Conservation (phyloP, 352 stramenopile species). For the Phytophthora sojae region DNA sequence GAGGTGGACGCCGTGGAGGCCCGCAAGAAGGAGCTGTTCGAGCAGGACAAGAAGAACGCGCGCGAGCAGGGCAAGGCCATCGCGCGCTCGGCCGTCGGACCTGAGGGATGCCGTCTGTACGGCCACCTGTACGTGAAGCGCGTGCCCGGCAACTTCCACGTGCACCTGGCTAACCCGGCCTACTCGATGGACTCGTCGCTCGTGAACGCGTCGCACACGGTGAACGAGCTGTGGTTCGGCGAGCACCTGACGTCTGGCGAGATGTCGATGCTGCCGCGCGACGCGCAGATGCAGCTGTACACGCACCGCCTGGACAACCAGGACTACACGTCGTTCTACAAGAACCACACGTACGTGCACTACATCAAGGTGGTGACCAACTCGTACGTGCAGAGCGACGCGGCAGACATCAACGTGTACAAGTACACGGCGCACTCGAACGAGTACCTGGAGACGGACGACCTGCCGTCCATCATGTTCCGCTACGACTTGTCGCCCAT, state of each 20-base stretch:
- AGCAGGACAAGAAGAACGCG: constrained; percentile 92
- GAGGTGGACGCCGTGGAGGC: constrained; percentile 76
- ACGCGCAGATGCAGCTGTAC: constrained; percentile 91
- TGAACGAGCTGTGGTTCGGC: constrained; percentile 98
- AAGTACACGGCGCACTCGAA: constrained; percentile 93
- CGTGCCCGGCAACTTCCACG: constrained; percentile 98
- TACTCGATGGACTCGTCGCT: constrained; percentile 89
- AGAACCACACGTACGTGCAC: constrained; percentile 98
- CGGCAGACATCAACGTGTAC: constrained; percentile 75
- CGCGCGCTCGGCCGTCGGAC: constrained; percentile 59
- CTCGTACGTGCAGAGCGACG: constrained; percentile 81
- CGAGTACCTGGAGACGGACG: constrained; percentile 88
- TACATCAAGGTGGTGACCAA: constrained; percentile 99
- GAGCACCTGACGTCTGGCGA: constrained; percentile 63
- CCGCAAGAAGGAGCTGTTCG: constrained; percentile 94
- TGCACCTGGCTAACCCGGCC: constrained; percentile 97
- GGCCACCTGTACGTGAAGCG: constrained; percentile 88
- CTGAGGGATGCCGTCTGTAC: constrained; percentile 82
- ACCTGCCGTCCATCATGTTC: constrained; percentile 92
- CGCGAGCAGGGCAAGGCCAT: constrained; percentile 66
- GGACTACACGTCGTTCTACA: constrained; percentile 91
- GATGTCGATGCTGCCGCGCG: constrained; percentile 84
- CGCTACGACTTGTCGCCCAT: constrained; percentile 91
- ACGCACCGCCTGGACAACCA: constrained; percentile 94
- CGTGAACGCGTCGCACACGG: constrained; percentile 95